Percentiles rank a stretch among this genome's conserved stretches.
phyloP scores from a whole-genome alignment of 305 asterid genomes.

The Salvia sclarea region DNA sequence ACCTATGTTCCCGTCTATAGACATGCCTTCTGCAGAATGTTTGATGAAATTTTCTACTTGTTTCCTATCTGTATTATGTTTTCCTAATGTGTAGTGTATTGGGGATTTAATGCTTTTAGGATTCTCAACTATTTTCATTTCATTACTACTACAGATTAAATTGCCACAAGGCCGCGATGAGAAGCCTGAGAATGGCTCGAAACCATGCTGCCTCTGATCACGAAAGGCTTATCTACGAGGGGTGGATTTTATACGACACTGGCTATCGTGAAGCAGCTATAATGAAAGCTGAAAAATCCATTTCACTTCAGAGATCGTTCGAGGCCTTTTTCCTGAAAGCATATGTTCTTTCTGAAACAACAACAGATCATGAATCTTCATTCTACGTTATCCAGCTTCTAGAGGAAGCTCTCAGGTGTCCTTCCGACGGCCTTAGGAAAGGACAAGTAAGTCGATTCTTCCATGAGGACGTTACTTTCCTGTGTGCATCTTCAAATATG shows the following conservation, averaged over 20 bases:
- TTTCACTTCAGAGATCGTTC: constrained; percentile 77
- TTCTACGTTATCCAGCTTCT: constrained; percentile 68
- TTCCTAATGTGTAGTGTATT: neutral
- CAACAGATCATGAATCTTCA: constrained; percentile 62
- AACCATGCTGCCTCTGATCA: constrained; percentile 66
- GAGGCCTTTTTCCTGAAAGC: constrained; percentile 93
- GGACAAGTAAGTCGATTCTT: constrained; percentile 68
- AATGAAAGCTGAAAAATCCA: constrained; percentile 80
- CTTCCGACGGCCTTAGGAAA: constrained; percentile 90
- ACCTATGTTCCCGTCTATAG: neutral
- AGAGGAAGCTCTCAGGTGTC: constrained; percentile 93
- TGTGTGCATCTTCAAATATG: neutral
- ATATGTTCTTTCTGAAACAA: constrained; percentile 68
- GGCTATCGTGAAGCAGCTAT: constrained; percentile 86
- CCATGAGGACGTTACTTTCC: neutral
- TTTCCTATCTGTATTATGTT: constrained; percentile 16
- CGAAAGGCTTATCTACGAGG: constrained; percentile 84
- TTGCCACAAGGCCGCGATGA: constrained; percentile 94
- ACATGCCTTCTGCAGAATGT: neutral
- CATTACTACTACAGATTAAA: constrained; percentile 52
- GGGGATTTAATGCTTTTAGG: constrained; percentile 20
- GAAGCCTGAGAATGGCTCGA: constrained; percentile 84
- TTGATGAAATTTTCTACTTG: neutral
- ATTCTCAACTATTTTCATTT: constrained; percentile 14
- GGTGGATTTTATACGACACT: constrained; percentile 86